phyloP scores from a whole-genome alignment of 306 rosid species.

The Trifolium pratense region DNA sequence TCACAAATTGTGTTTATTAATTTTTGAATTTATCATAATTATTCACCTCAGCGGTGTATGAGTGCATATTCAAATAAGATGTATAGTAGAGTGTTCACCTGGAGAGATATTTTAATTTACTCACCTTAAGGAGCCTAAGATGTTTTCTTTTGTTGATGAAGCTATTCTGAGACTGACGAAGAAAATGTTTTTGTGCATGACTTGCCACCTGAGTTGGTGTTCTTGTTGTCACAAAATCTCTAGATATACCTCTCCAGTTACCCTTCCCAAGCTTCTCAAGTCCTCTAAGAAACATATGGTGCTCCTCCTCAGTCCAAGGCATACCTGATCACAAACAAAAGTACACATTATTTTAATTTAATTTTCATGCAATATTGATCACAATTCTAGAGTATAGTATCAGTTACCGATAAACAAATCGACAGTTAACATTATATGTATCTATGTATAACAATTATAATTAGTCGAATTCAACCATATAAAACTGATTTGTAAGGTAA shows the following conservation, averaged over 20 bases:
- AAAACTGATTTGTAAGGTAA: neutral
- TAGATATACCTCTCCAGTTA: slow-evolving; percentile 91
- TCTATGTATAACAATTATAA: no score
- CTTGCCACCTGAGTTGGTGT: slow-evolving; percentile 94
- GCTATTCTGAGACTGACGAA: slow-evolving; percentile 50
- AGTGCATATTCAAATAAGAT: no score
- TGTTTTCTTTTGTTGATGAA: slow-evolving; percentile 56
- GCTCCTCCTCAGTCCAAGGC: slow-evolving; percentile 92
- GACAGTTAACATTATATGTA: no score
- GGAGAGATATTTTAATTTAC: slow-evolving; percentile 14
- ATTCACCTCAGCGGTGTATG: no score
- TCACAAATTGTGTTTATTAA: no score
- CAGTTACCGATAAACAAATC: no score
- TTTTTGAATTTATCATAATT: no score
- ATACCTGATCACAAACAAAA: slow-evolving; percentile 53
- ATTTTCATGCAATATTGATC: neutral
- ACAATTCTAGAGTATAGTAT: neutral
- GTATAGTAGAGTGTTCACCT: no score
- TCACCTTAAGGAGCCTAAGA: slow-evolving; percentile 58
- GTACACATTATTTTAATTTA: neutral
- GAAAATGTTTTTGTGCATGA: slow-evolving; percentile 86
- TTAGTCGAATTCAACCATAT: neutral
- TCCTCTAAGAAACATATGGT: slow-evolving; percentile 68
- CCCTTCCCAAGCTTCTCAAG: slow-evolving; percentile 86
- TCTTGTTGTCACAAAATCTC: slow-evolving; percentile 74